Conservation (phyloP, 139 green algal species). For the Klebsormidium nitens region DNA sequence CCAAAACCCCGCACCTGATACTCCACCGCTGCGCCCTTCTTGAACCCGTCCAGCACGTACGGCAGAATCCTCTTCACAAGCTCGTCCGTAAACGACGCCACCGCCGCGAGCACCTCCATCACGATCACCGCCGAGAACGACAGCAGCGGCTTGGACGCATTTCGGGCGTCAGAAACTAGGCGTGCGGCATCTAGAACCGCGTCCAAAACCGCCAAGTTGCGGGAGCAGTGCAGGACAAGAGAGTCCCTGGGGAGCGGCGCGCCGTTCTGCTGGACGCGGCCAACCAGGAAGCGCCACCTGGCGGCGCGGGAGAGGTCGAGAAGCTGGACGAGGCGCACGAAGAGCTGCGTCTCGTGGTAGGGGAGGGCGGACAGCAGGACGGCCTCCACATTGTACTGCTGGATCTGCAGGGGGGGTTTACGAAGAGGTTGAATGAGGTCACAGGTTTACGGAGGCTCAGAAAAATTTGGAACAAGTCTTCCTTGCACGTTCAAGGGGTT, state of each 20-base stretch:
- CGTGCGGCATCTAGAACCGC: no score
- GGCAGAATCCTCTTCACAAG: conserved; percentile 28
- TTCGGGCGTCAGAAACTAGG: no score
- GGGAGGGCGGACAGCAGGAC: conserved; percentile 67
- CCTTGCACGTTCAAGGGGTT: no score
- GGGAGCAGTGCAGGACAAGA: conserved; percentile 26
- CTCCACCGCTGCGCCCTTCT: conserved; percentile 15
- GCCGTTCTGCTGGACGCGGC: conserved; percentile 8
- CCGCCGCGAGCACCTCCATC: conserved; percentile 22
- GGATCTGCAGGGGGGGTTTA: no score
- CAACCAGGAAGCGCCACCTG: conserved; percentile 32
- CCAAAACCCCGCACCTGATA: conserved; percentile 23
- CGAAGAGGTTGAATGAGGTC: no score
- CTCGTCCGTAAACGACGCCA: conserved; percentile 4
- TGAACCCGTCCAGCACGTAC: conserved; percentile 19
- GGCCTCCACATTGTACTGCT: conserved; percentile 73
- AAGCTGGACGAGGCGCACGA: conserved; percentile 76
- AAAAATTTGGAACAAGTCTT: no score
- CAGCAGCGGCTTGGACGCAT: neutral
- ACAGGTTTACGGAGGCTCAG: no score
- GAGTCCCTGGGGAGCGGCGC: conserved; percentile 18
- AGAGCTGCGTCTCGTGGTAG: conserved; percentile 84
- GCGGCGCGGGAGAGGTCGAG: conserved; percentile 48
- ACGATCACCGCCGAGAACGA: conserved; percentile 25
- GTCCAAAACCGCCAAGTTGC: conserved; percentile 23